Conservation (phyloP, 108 stramenopile genomes). For the Conticribra guillardii region DNA sequence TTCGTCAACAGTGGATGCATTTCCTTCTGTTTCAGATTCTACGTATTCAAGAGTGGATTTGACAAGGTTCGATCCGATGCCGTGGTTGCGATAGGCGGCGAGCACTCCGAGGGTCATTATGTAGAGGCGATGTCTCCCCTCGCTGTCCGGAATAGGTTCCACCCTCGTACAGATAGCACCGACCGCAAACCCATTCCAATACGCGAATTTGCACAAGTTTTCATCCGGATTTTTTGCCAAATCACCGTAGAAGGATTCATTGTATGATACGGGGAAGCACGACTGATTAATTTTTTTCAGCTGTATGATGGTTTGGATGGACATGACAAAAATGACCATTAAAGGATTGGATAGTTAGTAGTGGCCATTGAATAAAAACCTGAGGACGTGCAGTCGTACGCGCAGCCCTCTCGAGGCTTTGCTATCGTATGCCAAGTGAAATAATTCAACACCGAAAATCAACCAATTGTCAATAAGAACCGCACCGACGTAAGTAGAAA, state of each 20-base stretch:
- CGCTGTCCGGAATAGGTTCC: slow-evolving; percentile 54
- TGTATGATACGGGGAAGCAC: slow-evolving; percentile 92
- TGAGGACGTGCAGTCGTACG: too few relatives aligned
- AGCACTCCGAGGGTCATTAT: slow-evolving; percentile 98
- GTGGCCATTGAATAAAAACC: too few relatives aligned
- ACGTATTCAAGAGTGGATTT: slow-evolving; percentile 77
- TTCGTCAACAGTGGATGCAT: slow-evolving; percentile 64
- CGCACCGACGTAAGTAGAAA: too few relatives aligned
- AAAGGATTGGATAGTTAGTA: neutral
- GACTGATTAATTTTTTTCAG: slow-evolving; percentile 77
- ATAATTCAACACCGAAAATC: too few relatives aligned
- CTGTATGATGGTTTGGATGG: slow-evolving; percentile 32
- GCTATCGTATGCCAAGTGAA: too few relatives aligned
- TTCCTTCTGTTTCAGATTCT: slow-evolving; percentile 47
- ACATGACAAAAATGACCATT: neutral
- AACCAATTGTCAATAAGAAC: too few relatives aligned
- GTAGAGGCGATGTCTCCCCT: slow-evolving; percentile 71
- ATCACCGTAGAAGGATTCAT: slow-evolving; percentile 89
- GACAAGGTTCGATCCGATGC: slow-evolving; percentile 91
- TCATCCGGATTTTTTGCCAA: slow-evolving; percentile 63
- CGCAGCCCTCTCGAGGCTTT: too few relatives aligned
- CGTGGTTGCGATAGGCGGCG: slow-evolving; percentile 89
- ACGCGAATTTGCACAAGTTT: slow-evolving; percentile 84
- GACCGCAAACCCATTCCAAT: slow-evolving; percentile 86
- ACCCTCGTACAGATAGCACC: slow-evolving; percentile 86